Base-by-base conservation (phyloP, 1,139 yeast genomes). In the Pichia kudriavzevii region DNA sequence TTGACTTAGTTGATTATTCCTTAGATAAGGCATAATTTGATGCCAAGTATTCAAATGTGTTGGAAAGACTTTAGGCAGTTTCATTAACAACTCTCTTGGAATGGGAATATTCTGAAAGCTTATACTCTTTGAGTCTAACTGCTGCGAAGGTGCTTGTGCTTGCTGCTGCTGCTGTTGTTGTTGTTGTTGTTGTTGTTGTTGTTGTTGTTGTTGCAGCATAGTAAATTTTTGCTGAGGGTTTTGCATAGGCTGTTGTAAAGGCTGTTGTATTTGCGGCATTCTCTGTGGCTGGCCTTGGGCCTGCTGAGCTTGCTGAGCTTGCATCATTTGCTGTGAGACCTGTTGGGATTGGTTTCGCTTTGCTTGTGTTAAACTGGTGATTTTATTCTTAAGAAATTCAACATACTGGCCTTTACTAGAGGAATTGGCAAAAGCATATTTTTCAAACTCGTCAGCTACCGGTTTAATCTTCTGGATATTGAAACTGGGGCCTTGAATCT, bases 41-140 rank as follows among this genome's bases (percentile, higher is more conserved):
- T 75, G 72, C 95, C 95, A 85, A 4, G 94, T 83, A 44, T 72
- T 78, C 26, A 79, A 79, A 35, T 78, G 81, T n/a, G 80, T 77
- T 0, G 95, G 95, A 23, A 87, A 63, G 31, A 75, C 78, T 18
- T 47, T 51, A 10, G 95, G 95, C 34, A 87, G 74, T 49, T 74
- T 74, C 34, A 71, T 67, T 31, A 87, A 61, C 28, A 87, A 57
- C 6, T 77, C 75, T n/a, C 72, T 75, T 2, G 96, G 96, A 35
- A 87, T 83, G 4, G 82, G 83, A 4, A 73, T 62, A 31, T 72
- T 73, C 43, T 69, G 71, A 51, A 72, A 58, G 38, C 68, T 68
- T 17, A 10, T 8, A 8, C 55, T 45, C 36, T 54, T 50, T 21
- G 45, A 49, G 17, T 45, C 41, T 27, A 42, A 42, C 28, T 47